phyloP scores from a whole-genome alignment of 306 rosid genomes.

The Boehmeria nivea region DNA sequence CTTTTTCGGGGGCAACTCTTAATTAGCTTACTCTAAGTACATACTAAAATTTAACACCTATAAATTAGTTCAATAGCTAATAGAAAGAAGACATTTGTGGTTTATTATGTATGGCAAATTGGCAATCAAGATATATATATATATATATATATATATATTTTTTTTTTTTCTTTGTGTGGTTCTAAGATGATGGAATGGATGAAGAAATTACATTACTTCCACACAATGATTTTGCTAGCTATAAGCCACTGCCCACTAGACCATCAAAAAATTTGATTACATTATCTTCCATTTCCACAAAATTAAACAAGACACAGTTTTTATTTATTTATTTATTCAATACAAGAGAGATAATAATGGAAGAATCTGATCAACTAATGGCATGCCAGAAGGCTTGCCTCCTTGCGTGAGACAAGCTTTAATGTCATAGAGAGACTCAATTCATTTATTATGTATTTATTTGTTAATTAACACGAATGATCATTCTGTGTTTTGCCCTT shows the following conservation, averaged over 20 bases:
- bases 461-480: too few species aligned
- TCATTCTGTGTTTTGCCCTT: too few species aligned
- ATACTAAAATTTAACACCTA: too few species aligned
- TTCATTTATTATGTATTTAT: background rate
- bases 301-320: slow-evolving; percentile 1
- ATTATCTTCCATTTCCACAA: slow-evolving; percentile 6
- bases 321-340: background rate
- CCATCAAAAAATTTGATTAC: slow-evolving; percentile 8
- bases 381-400: slow-evolving; percentile 59
- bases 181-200: background rate
- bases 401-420: slow-evolving; percentile 52
- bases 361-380: slow-evolving; percentile 33
- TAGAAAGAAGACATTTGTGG: too few species aligned
- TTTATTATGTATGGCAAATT: background rate
- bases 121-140: background rate
- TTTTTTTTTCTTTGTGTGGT: background rate
- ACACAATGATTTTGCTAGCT: background rate
- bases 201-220: background rate
- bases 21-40: too few species aligned
- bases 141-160: background rate
- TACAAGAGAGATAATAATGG: slow-evolving; percentile 17
- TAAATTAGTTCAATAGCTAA: too few species aligned
- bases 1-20: too few species aligned
- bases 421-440: slow-evolving; percentile 27
- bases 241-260: slow-evolving; percentile 4